Base-by-base conservation (phyloP, 2,329 filamentous ascomycete genomes). In the Fusarium sulawesiense region DNA sequence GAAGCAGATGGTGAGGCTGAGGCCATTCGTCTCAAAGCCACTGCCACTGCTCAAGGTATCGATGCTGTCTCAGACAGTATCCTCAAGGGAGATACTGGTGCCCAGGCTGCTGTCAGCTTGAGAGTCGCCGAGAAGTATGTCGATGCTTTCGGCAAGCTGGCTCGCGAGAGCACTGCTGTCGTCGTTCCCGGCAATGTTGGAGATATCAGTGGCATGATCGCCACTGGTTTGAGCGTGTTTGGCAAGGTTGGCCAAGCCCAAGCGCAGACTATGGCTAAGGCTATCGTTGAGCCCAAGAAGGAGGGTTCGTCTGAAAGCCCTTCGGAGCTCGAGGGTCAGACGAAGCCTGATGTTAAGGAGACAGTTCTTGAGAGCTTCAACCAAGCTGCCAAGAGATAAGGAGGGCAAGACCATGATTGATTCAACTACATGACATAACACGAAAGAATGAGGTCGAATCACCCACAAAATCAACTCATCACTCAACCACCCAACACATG, bases 101-200 rank as follows among this genome's bases (percentile, higher is more conserved):
- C 96, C 4, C 92, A 96, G 78, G 89, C 89, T 34, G 96, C 96
- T 27, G 87, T 99, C 46, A 94, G 93, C 76, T 82, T 99, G 67
- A 93, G 88, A 16, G 93, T 99, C 11, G 96, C 96, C 0, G 96
- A 99, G 87, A 97, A 98, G 82, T 99, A 99, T 76, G 96, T 99
- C 55, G 95, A 97, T 47, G 96, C 96, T 6, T 99, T 98, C 77
- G 91, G 88, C 73, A 93, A 94, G 78, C 85, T 99, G 73, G 96
- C 96, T 53, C 96, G 95, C 83, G 94, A 99, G 84, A 93, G 96
- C 75, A 99, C 96, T 6, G 93, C 94, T 7, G 92, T 99, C 29
- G 93, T 99, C 21, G 94, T 99, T 16, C 96, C 96, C 1, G 96
- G 96, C 13, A 98, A 99, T 77, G 93, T 99, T 40, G 96, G 96